phyloP scores from a whole-genome alignment of 495 filamentous ascomycete genomes.

The Astrocystis sublimbata region DNA sequence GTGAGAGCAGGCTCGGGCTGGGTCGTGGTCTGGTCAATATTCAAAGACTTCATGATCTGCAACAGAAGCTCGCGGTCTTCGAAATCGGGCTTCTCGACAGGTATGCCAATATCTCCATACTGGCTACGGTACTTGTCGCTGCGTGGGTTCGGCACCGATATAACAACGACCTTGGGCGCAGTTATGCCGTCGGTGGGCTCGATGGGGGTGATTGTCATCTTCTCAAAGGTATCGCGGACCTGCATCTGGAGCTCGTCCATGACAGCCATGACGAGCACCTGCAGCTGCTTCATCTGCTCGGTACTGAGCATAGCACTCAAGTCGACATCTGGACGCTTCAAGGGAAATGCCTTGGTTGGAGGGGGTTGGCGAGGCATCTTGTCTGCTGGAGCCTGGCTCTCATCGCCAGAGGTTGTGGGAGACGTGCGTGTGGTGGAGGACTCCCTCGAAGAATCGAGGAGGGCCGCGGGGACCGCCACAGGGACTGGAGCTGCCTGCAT shows the following conservation, averaged over 20 bases:
- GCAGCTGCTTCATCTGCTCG: slow-evolving; percentile 27
- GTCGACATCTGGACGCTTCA: slow-evolving; percentile 25
- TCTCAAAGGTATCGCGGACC: slow-evolving; percentile 49
- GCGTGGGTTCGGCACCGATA: slow-evolving; percentile 25
- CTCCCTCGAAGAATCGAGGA: background rate
- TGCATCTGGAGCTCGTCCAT: slow-evolving; percentile 52
- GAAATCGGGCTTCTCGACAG: slow-evolving; percentile 14
- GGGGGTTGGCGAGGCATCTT: slow-evolving; percentile 23
- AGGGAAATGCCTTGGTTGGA: slow-evolving; percentile 6
- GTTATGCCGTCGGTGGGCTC: slow-evolving; percentile 24
- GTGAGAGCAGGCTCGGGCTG: slow-evolving; percentile 12
- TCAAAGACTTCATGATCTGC: slow-evolving; percentile 18
- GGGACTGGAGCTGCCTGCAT: background rate
- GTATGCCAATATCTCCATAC: slow-evolving; percentile 20
- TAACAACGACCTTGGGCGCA: slow-evolving; percentile 19
- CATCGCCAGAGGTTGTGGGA: slow-evolving; percentile 25
- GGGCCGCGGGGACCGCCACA: background rate
- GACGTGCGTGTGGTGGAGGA: slow-evolving; percentile 7
- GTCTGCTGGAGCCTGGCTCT: slow-evolving; percentile 18
- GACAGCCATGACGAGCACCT: slow-evolving; percentile 42
- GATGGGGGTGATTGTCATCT: slow-evolving; percentile 23
- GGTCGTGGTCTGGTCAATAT: background rate
- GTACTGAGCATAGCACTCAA: slow-evolving; percentile 22
- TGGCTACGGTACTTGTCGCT: slow-evolving; percentile 28
- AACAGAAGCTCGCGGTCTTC: slow-evolving; percentile 16